These are phyloP conservation scores for Sclerotinia borealis DNA, from an alignment of 2,329 filamentous ascomycete genomes.

Conservation along the genomic window DNA sequence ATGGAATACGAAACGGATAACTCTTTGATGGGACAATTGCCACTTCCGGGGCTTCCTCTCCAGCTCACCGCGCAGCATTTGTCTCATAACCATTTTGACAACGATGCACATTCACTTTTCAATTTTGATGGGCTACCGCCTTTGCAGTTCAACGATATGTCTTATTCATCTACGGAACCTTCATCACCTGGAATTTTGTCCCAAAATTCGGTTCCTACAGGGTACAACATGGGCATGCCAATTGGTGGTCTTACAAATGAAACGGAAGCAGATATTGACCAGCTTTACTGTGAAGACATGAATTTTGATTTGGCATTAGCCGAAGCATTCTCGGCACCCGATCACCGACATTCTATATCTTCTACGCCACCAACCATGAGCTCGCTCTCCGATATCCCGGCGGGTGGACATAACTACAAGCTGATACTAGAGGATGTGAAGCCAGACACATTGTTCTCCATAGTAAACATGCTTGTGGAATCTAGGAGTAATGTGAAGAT, in stretches of 20 bases:
- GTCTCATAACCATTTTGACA: not conserved
- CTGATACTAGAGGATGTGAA: slow-evolving; percentile 7
- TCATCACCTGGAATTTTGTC: slow-evolving; percentile 4
- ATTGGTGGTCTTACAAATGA: not conserved
- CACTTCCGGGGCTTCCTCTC: not conserved
- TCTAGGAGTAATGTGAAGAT: slow-evolving; percentile 10
- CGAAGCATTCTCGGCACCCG: slow-evolving; percentile 4
- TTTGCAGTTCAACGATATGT: slow-evolving; percentile 6
- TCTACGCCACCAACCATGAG: slow-evolving; percentile 5
- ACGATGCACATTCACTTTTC: not conserved
- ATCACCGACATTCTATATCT: not conserved
- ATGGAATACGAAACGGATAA: slow-evolving; percentile 1
- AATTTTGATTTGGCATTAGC: slow-evolving; percentile 4
- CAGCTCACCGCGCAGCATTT: not conserved
- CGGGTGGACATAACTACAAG: slow-evolving; percentile 1
- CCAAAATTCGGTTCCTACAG: not conserved
- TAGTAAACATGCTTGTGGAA: slow-evolving; percentile 8
- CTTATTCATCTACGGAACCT: slow-evolving; percentile 1
- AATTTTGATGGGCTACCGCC: slow-evolving; percentile 5
- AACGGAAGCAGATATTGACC: not conserved
- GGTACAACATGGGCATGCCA: not conserved
- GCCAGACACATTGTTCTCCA: slow-evolving; percentile 3
- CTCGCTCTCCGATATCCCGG: not conserved
- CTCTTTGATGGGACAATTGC: not conserved
- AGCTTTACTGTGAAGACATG: slow-evolving; percentile 7